Base-by-base conservation (phyloP, 2,329 filamentous ascomycete species). In the Colletotrichum orchidophilum region DNA sequence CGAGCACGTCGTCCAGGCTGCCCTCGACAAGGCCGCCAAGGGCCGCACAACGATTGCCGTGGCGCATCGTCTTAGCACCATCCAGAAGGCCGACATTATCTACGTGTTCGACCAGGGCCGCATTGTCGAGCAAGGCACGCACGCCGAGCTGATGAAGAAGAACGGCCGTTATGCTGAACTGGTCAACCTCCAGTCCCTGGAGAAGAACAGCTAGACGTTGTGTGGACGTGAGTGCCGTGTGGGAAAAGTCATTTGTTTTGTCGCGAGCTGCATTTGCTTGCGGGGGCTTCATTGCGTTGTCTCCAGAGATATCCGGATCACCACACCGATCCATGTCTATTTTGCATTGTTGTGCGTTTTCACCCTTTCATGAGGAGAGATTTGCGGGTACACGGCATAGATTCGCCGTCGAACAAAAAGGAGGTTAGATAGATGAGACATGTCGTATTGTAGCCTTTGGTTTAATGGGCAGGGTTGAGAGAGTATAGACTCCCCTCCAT, bases 41-140 rank as follows among this genome's bases (percentile, higher is more conserved):
- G 94, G 92, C 54, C 89, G 95, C 62, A 97, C 95, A 7, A 98
- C 96, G 0, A 96, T 99, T 73, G 95, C 96, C 1, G 96, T 99
- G 1, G 96, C 96, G 3, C 96, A 99, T 82, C 88, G 96, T 27
- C 84, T 99, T 6, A 94, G 91, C 77, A 98, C 96, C 0, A 98
- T 98, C 72, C 95, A 97, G 79, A 95, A 96, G 79, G 96, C 96
- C 0, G 96, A 98, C 78, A 84, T 96, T 59, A 98, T 98, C 76
- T 98, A 97, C 75, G 96, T 98, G n/a, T 96, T 98, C 79, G 95
- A 98, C 80, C 91, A 94, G 76, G 96, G 96, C 8, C 88, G 90
- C 71, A 90, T 98, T 53, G 93, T 97, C 1, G 96, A 98, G 84
- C 88, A 89, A 75, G 96, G 96, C 5, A 94, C 91, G 9, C 96